A percentile compares a stretch with the other conserved stretches of the same genome.
phyloP scores from a whole-genome alignment of 108 stramenopile genomes.

The Nannochloropsis oceanica region DNA sequence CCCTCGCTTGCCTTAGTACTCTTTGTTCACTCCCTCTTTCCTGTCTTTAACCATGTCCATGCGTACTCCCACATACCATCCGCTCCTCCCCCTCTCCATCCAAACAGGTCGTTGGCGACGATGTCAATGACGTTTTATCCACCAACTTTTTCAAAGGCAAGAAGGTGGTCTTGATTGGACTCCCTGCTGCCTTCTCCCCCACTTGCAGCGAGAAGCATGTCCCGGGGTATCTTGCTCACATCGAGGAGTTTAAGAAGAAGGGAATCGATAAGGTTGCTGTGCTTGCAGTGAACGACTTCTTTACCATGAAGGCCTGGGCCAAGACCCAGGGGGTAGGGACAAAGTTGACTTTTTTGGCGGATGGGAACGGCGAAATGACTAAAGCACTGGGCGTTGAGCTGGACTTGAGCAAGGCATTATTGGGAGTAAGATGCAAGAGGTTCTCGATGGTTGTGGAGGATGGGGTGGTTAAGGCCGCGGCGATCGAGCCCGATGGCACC shows the following conservation, averaged over 20 bases:
- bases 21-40: too few relatives aligned
- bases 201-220: constrained; percentile 16
- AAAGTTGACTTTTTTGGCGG: neutral
- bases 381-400: neutral
- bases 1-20: too few relatives aligned
- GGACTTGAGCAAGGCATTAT: neutral
- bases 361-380: neutral
- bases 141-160: neutral
- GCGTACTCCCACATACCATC: too few relatives aligned
- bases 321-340: neutral
- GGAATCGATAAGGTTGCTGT: constrained; percentile 5
- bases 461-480: neutral
- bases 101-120: neutral
- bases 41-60: too few relatives aligned
- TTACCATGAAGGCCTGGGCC: constrained; percentile 2
- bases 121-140: neutral
- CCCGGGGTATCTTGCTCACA: neutral
- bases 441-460: neutral
- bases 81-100: too few relatives aligned
- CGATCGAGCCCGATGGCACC: neutral
- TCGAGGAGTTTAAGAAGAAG: neutral
- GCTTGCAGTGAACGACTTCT: constrained; percentile 12
- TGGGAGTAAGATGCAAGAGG: neutral
- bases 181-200: constrained; percentile 10
- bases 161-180: neutral